Evolutionary conservation across 352 stramenopile genomes (phyloP).

Genomic region (Hyphochytrium catenoides): DNA sequence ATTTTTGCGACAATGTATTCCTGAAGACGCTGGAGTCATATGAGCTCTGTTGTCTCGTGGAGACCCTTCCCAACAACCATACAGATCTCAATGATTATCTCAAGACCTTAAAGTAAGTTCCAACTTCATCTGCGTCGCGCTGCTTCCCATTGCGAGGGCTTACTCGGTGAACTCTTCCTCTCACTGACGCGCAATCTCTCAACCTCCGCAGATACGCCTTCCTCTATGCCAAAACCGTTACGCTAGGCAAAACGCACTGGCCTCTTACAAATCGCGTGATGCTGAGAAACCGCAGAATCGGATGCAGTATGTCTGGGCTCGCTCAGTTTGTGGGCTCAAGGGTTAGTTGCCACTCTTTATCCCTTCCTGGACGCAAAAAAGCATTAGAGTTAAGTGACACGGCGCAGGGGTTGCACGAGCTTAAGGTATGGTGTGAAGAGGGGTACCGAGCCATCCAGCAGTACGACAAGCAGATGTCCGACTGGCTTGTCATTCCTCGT

Average conservation of each 20-base stretch:
- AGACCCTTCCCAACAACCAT: conserved; percentile 72
- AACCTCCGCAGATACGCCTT: conserved; percentile 26
- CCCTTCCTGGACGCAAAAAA: no score
- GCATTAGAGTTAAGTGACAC: no score
- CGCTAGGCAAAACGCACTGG: conserved; percentile 69
- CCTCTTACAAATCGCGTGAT: conserved; percentile 71
- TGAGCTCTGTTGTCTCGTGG: conserved; percentile 80
- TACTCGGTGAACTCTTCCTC: not conserved
- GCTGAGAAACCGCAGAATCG: conserved; percentile 70
- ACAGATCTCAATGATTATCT: conserved; percentile 59
- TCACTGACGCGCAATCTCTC: not conserved
- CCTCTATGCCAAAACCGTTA: conserved; percentile 84
- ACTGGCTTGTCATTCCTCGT: conserved; percentile 38
- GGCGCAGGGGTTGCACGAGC: conserved; percentile 38
- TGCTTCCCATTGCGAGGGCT: no score
- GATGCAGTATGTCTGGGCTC: conserved; percentile 72
- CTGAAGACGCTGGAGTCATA: conserved; percentile 55
- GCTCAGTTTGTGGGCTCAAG: conserved; percentile 86
- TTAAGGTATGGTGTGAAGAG: conserved; percentile 58
- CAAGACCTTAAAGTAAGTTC: conserved; percentile 37
- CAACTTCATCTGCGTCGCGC: no score
- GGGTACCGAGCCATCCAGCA: conserved; percentile 51
- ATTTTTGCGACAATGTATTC: not conserved
- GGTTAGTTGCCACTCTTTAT: no score
- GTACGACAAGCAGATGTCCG: conserved; percentile 33